Percentiles rank a stretch among this genome's conserved stretches.
These are phyloP conservation scores for Nemania diffusa DNA, from an alignment of 2,329 filamentous ascomycete genomes.

Conservation along the genomic window DNA sequence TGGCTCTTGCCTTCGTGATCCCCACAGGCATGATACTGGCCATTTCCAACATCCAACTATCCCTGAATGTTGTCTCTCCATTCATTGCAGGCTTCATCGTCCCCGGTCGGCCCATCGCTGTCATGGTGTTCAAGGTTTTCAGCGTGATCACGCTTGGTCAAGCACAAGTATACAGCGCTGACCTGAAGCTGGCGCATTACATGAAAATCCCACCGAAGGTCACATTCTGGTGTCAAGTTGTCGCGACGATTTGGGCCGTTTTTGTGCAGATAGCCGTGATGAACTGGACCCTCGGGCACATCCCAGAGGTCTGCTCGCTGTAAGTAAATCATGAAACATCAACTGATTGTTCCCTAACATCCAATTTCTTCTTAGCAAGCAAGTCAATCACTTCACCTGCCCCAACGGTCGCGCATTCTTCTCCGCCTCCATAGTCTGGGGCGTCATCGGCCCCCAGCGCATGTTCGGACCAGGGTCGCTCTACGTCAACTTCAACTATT, in stretches of 20 bases:
- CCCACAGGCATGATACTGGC: constrained; percentile 60
- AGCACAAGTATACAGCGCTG: constrained; percentile 49
- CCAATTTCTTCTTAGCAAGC: constrained; percentile 39
- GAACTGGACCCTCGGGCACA: constrained; percentile 59
- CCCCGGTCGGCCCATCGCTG: constrained; percentile 64
- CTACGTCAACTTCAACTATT: constrained; percentile 63
- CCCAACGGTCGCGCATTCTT: constrained; percentile 58
- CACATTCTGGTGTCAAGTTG: constrained; percentile 61
- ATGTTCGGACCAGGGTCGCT: constrained; percentile 65
- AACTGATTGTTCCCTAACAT: not conserved
- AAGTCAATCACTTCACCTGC: constrained; percentile 57
- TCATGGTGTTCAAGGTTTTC: constrained; percentile 68
- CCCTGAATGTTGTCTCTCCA: constrained; percentile 64
- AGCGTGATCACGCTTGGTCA: constrained; percentile 53
- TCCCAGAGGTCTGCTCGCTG: constrained; percentile 56
- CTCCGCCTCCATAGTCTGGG: constrained; percentile 66
- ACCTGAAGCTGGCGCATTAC: constrained; percentile 53
- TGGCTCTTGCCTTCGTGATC: constrained; percentile 58
- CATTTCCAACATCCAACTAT: constrained; percentile 62
- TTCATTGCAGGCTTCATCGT: constrained; percentile 69
- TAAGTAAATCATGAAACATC: constrained; percentile 41
- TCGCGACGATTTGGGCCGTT: constrained; percentile 60
- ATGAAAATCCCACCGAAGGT: constrained; percentile 58
- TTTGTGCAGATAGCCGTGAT: constrained; percentile 61
- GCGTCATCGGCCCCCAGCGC: constrained; percentile 65